Conservation (phyloP, 2,329 filamentous ascomycete species). For the Lomentospora prolificans region DNA sequence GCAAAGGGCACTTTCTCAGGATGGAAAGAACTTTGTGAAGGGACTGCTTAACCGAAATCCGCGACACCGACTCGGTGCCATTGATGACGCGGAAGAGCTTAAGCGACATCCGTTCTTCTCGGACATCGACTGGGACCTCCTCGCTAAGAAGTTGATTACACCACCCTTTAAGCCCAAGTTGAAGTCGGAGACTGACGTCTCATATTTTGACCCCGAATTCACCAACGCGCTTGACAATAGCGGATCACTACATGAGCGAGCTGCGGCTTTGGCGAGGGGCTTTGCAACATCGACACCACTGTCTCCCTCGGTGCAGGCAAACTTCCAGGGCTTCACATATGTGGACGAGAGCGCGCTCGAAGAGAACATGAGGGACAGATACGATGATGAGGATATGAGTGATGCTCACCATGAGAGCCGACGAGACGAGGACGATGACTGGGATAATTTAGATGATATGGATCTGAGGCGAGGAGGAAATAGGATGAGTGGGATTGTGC, state of each 20-base stretch:
- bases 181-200: constrained; percentile 91
- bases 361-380: constrained; percentile 59
- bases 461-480: constrained; percentile 40
- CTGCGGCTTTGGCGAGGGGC: constrained; percentile 74
- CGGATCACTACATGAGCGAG: constrained; percentile 81
- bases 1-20: constrained; percentile 83
- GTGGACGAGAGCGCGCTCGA: constrained; percentile 97
- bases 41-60: constrained; percentile 94
- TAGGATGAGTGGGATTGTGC: constrained; percentile 55
- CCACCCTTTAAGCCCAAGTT: constrained; percentile 97
- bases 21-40: constrained; percentile 97
- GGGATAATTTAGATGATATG: constrained; percentile 49
- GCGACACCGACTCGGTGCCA: constrained; percentile 85
- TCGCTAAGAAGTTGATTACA: constrained; percentile 83
- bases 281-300: constrained; percentile 85
- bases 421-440: constrained; percentile 29
- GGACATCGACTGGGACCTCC: constrained; percentile 84
- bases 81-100: constrained; percentile 83
- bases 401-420: constrained; percentile 31
- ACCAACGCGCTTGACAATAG: constrained; percentile 86
- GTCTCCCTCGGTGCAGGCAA: constrained; percentile 91
- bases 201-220: constrained; percentile 97
- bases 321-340: constrained; percentile 97
- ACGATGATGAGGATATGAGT: constrained; percentile 50
- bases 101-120: constrained; percentile 91